Evolutionary conservation across 768 basidiomycete genomes (phyloP).

Genomic region (Kwoniella bestiolae): DNA sequence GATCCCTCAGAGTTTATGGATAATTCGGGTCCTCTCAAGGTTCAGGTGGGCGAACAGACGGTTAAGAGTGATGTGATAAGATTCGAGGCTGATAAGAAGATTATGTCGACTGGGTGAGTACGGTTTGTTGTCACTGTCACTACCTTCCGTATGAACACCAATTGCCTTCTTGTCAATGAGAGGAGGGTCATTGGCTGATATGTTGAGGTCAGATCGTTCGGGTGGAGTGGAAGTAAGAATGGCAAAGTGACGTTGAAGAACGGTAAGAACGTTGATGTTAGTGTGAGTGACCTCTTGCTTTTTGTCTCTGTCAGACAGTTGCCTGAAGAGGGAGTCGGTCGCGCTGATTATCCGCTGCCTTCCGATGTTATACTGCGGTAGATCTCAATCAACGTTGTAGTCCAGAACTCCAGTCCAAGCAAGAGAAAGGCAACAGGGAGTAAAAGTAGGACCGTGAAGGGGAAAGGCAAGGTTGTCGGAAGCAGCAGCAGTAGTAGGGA

Average conservation of each 20-base stretch:
- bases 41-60: neutral
- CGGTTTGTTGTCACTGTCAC: neutral
- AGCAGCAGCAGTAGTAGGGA: neutral
- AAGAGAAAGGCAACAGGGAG: neutral
- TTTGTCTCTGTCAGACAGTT: too few relatives aligned
- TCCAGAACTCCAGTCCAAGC: constrained; percentile 5
- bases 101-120: constrained; percentile 27
- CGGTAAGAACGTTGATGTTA: constrained; percentile 7
- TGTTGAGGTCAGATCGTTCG: constrained; percentile 10
- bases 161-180: too few relatives aligned
- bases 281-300: constrained; percentile 6
- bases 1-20: constrained; percentile 5
- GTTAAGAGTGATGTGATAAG: neutral
- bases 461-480: neutral
- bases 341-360: too few relatives aligned
- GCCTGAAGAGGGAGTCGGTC: too few relatives aligned
- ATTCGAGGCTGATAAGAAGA: neutral
- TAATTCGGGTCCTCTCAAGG: neutral
- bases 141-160: too few relatives aligned
- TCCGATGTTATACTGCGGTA: neutral
- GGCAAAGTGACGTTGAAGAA: neutral
- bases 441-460: neutral
- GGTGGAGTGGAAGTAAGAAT: constrained; percentile 16
- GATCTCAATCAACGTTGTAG: constrained; percentile 19
- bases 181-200: neutral